These are phyloP conservation scores for Neofusicoccum ribis DNA, from an alignment of 2,329 filamentous ascomycete genomes.

Conservation along the genomic window DNA sequence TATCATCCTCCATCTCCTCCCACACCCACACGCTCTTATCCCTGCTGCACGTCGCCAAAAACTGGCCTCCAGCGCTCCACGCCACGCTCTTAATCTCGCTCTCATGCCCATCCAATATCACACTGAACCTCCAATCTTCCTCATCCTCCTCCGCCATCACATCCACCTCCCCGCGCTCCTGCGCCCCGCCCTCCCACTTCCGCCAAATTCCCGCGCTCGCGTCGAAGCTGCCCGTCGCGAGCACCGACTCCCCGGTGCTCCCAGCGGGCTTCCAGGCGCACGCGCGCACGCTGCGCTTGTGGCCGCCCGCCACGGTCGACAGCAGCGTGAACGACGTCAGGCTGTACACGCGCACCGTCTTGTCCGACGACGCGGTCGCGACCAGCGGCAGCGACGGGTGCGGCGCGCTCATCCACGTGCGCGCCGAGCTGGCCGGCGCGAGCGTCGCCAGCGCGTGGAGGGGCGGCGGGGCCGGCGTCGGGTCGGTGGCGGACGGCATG, in stretches of 20 bases:
- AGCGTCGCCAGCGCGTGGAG: slow-evolving; percentile 53
- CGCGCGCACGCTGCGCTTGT: slow-evolving; percentile 84
- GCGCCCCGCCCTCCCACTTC: slow-evolving; percentile 60
- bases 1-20: slow-evolving; percentile 93
- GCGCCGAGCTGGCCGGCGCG: slow-evolving; percentile 54
- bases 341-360: slow-evolving; percentile 86
- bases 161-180: slow-evolving; percentile 41
- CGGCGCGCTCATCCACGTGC: slow-evolving; percentile 82
- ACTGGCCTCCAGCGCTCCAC: slow-evolving; percentile 72
- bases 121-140: slow-evolving; percentile 88
- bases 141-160: slow-evolving; percentile 48
- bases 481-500: neutral
- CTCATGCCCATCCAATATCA: slow-evolving; percentile 93
- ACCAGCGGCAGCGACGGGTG: slow-evolving; percentile 86
- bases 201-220: slow-evolving; percentile 73
- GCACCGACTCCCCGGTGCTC: slow-evolving; percentile 62
- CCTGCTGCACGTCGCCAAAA: slow-evolving; percentile 84
- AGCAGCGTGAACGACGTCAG: slow-evolving; percentile 77
- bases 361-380: slow-evolving; percentile 83
- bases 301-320: slow-evolving; percentile 78
- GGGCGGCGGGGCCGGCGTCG: neutral
- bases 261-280: slow-evolving; percentile 78
- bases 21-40: slow-evolving; percentile 98
- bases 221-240: slow-evolving; percentile 93
- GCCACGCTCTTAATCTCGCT: slow-evolving; percentile 83